Conservation (phyloP, 2,329 filamentous ascomycete species). For the Aspergillus vadensis region DNA sequence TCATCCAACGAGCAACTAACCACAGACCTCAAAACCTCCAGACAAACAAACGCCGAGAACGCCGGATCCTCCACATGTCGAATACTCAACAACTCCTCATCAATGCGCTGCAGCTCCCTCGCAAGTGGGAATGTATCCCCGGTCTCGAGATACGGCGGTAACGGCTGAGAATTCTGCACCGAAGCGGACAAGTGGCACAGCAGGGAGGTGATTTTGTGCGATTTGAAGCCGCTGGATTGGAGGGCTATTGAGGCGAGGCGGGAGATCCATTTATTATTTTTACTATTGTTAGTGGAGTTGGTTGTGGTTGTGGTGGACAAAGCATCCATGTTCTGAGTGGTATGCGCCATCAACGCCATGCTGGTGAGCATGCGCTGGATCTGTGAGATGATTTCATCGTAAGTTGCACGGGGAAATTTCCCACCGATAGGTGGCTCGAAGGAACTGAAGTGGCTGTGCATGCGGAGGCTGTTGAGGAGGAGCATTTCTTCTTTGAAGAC, state of each 20-base stretch:
- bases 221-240: constrained; percentile 60
- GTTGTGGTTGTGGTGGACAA: neutral
- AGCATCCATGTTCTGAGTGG: constrained; percentile 54
- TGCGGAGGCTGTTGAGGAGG: constrained; percentile 61
- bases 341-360: constrained; percentile 65
- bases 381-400: constrained; percentile 62
- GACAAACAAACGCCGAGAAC: constrained; percentile 71
- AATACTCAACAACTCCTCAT: constrained; percentile 61
- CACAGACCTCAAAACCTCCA: constrained; percentile 58
- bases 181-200: constrained; percentile 68
- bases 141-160: constrained; percentile 68
- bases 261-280: constrained; percentile 56
- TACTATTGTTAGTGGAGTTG: too few species aligned
- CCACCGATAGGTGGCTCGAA: constrained; percentile 74
- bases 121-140: constrained; percentile 63
- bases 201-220: constrained; percentile 50
- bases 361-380: constrained; percentile 59
- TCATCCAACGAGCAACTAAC: constrained; percentile 32
- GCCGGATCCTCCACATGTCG: constrained; percentile 68
- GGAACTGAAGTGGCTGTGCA: constrained; percentile 64
- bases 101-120: constrained; percentile 58
- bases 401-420: constrained; percentile 65
- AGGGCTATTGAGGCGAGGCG: constrained; percentile 59
- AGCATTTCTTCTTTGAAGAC: constrained; percentile 68
- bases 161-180: constrained; percentile 63